Base-by-base conservation (phyloP, 192 early-diverging fungal genomes). In the Linnemannia exigua region DNA sequence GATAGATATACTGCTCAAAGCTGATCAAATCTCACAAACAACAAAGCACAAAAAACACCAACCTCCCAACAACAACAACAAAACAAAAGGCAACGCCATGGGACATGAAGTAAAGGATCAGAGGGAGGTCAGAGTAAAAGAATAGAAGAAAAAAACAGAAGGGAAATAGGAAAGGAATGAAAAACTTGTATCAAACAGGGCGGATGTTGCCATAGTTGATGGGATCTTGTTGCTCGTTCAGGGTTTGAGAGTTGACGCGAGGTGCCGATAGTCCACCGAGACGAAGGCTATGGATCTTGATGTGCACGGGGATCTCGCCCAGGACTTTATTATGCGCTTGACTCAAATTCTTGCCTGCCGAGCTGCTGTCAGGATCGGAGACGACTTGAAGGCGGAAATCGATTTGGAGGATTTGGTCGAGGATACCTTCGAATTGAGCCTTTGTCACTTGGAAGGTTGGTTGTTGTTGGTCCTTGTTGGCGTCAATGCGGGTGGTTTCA, bases 121-220 rank as follows among this genome's bases (percentile, higher is more conserved):
- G 6, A 54, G 12, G 52, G 22, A 25, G 0, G 22, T n/a, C n/a
- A n/a, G n/a, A n/a, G n/a, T n/a, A 25, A 54, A 9, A 16, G 12
- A 51, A 51, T 16, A 51, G 19, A 51, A 22, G 50, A 22, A 20
- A 51, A 3, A 51, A 51, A 51, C 17, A 17, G 17, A 6, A 36
- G 67, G 5, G 67, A 16, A 68, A 22, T 12, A 37, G n/a, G 17
- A 6, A 22, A 4, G n/a, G n/a, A n/a, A n/a, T n/a, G n/a, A n/a
- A n/a, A n/a, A n/a, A n/a, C n/a, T n/a, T n/a, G n/a, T n/a, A n/a
- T n/a, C n/a, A n/a, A 68, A 72, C 44, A 67, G 8, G 22, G 2
- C 44, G 79, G 22, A 77, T 69, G 28, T 84, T 84, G 58, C 81
- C 76, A 36, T 70, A 84, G 67, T 84, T 84, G 35, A 74, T 8